A percentile compares a stretch with the other conserved stretches of the same genome.
These are phyloP conservation scores for Rubus idaeus DNA, from an alignment of 306 rosid species.

Conservation along the genomic window DNA sequence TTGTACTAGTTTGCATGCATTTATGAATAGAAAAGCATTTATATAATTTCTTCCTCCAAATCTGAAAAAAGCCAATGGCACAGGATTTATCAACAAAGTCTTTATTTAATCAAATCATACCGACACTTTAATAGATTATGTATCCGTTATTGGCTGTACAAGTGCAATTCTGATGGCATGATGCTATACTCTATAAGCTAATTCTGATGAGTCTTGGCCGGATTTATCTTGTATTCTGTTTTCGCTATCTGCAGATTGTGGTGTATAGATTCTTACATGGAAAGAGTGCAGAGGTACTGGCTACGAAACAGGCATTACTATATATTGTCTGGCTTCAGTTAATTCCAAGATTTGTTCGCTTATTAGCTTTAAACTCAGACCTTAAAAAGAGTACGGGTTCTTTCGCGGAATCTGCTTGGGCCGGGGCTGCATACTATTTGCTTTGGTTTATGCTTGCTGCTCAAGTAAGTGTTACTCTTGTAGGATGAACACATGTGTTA, in stretches of 20 bases:
- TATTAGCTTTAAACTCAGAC: constrained; percentile 73
- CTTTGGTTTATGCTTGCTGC: constrained; percentile 82
- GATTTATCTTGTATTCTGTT: not conserved
- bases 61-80: not conserved
- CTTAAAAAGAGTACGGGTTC: constrained; percentile 87
- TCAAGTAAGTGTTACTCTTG: constrained; percentile 56
- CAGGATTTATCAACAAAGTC: not conserved
- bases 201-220: not conserved
- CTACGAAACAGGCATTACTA: constrained; percentile 65
- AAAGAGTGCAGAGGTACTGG: constrained; percentile 52
- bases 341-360: constrained; percentile 70
- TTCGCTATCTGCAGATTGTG: constrained; percentile 49
- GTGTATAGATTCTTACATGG: constrained; percentile 55
- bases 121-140: not conserved
- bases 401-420: constrained; percentile 80
- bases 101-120: not conserved
- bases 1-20: not conserved
- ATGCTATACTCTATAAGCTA: not conserved
- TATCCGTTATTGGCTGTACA: not conserved
- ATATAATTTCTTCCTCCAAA: not conserved
- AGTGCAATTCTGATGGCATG: not conserved
- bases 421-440: constrained; percentile 84
- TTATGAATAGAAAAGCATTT: not conserved
- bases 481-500: not conserved
- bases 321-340: constrained; percentile 62